These are phyloP conservation scores for Xylaria venustula DNA, from an alignment of 495 filamentous ascomycete genomes.

Conservation along the genomic window DNA sequence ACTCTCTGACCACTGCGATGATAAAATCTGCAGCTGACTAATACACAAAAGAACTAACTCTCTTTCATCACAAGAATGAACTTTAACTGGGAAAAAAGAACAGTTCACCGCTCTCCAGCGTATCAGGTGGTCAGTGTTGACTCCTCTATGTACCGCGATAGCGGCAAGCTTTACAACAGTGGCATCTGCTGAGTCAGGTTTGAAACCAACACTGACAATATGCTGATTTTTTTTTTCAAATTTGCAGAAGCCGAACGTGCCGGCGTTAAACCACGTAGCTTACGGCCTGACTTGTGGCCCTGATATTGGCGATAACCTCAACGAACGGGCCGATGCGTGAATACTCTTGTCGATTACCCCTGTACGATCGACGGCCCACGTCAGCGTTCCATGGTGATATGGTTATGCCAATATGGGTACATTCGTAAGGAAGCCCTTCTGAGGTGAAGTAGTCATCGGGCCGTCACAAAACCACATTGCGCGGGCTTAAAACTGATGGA, in stretches of 20 bases:
- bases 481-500: no score
- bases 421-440: no score
- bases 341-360: background rate
- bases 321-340: background rate
- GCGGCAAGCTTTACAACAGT: background rate
- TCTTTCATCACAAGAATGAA: background rate
- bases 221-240: background rate
- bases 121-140: background rate
- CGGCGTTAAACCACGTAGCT: background rate
- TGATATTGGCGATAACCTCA: background rate
- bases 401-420: no score
- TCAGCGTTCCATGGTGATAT: background rate
- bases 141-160: background rate
- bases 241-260: background rate
- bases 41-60: background rate
- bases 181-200: conserved; percentile 5
- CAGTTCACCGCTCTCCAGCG: background rate
- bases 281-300: background rate
- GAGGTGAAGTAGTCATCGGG: background rate
- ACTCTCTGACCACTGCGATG: background rate
- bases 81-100: background rate
- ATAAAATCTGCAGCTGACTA: background rate
- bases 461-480: background rate
- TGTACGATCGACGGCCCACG: background rate
- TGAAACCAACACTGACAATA: background rate